Percentiles rank a stretch among this genome's conserved stretches.
These are phyloP conservation scores for Lepidium aucheri DNA, from an alignment of 345 rosid species.

Conservation along the genomic window DNA sequence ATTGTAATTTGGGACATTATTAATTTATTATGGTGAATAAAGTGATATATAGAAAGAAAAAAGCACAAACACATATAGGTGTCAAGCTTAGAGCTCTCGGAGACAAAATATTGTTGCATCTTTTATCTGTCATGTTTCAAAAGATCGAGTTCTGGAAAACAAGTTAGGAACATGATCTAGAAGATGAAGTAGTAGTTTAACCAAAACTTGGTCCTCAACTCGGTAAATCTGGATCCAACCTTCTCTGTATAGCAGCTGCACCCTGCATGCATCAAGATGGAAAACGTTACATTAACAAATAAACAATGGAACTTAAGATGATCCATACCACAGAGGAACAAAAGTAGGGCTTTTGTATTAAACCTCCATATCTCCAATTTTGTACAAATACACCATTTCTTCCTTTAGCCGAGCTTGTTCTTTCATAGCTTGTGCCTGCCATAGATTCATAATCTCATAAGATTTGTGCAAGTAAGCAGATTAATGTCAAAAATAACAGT, in stretches of 20 bases:
- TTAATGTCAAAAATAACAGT: not conserved
- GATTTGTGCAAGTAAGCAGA: not conserved
- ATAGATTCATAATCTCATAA: not conserved
- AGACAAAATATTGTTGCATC: not conserved
- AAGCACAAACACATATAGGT: not conserved
- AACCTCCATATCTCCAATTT: constrained; percentile 90
- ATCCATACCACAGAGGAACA: not conserved
- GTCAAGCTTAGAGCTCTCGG: not conserved
- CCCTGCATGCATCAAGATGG: constrained; percentile 31
- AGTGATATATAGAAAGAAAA: not conserved
- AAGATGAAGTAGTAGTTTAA: not conserved
- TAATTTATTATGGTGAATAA: not conserved
- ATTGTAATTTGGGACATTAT: not conserved
- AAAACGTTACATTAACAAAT: not conserved
- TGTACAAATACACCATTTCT: constrained; percentile 92
- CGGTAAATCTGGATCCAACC: constrained; percentile 69
- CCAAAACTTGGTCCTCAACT: constrained; percentile 27
- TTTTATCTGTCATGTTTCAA: not conserved
- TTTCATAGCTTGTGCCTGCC: constrained; percentile 93
- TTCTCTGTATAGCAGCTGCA: constrained; percentile 66
- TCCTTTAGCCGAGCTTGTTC: constrained; percentile 86
- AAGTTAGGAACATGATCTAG: not conserved
- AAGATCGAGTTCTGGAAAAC: not conserved
- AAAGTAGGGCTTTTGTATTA: not conserved
- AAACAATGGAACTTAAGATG: not conserved